Evolutionary conservation across 139 green algal genomes (phyloP).

Genomic region (Auxenochlorella pyrenoidosa): DNA sequence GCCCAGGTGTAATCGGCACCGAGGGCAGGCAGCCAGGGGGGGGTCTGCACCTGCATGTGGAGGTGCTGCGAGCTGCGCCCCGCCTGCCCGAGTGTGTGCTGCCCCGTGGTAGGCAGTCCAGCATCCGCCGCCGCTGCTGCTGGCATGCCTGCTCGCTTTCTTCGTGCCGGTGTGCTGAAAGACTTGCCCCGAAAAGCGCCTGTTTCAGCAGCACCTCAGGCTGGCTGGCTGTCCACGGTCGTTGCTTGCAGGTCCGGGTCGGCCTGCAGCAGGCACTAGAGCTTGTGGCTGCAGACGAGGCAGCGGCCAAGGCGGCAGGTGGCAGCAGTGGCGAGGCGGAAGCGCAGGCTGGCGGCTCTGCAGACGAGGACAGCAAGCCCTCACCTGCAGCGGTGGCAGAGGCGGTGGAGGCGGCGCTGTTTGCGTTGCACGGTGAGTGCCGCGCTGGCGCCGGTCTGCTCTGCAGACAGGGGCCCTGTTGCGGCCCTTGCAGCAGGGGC

Average conservation of each 20-base stretch:
- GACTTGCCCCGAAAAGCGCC: neutral
- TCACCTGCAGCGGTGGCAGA: constrained; percentile 10
- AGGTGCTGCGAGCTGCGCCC: too few species aligned
- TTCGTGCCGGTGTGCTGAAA: too few species aligned
- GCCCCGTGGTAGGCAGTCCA: too few species aligned
- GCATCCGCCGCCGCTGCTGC: too few species aligned
- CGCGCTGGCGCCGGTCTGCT: neutral
- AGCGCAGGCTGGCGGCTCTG: neutral
- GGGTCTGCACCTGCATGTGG: too few species aligned
- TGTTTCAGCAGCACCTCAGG: too few species aligned
- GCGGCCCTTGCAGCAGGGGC: too few species aligned
- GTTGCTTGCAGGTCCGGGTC: neutral
- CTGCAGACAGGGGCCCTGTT: neutral
- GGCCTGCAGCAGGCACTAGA: constrained; percentile 33
- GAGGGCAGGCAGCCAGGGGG: too few species aligned
- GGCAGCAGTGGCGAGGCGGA: neutral
- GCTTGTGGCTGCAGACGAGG: constrained; percentile 14
- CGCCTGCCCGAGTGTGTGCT: too few species aligned
- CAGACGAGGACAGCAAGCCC: neutral
- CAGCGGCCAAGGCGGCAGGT: neutral
- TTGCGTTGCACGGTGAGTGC: constrained; percentile 21
- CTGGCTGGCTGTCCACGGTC: neutral
- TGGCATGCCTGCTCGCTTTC: too few species aligned
- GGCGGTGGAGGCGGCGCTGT: constrained; percentile 36
- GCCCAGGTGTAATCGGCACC: too few species aligned